Percentiles rank a stretch among this genome's conserved stretches.
phyloP scores from a whole-genome alignment of 2,329 filamentous ascomycete species.

The Epichloe typhina region DNA sequence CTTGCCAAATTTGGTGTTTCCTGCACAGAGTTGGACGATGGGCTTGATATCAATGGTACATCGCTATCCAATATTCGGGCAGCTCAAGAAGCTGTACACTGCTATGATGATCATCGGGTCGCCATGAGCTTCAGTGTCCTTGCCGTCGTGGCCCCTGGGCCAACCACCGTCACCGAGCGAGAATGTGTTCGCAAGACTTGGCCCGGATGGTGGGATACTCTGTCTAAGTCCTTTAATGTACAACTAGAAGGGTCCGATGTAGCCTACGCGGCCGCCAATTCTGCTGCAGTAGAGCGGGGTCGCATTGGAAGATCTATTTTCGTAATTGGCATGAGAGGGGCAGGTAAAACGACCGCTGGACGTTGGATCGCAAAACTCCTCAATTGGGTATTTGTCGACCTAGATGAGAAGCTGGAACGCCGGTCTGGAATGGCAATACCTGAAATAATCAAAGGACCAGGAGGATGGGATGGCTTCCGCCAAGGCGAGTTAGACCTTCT shows the following conservation, averaged over 20 bases:
- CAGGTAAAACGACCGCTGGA: conserved; percentile 89
- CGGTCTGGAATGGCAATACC: conserved; percentile 66
- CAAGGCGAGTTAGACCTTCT: conserved; percentile 65
- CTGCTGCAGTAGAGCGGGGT: conserved; percentile 1
- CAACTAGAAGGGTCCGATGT: conserved; percentile 61
- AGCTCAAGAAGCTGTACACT: conserved; percentile 61
- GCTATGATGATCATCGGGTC: conserved; percentile 94
- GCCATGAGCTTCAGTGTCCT: conserved; percentile 98
- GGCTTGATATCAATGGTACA: conserved; percentile 60
- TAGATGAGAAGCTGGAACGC: conserved; percentile 76
- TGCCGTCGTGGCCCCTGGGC: conserved; percentile 53
- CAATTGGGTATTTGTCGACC: conserved; percentile 66
- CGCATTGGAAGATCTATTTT: conserved; percentile 57
- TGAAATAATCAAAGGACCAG: conserved; percentile 59
- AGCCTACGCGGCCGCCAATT: conserved; percentile 12
- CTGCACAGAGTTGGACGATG: conserved; percentile 82
- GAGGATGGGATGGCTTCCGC: conserved; percentile 82
- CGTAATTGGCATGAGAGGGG: conserved; percentile 94
- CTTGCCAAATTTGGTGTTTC: conserved; percentile 84
- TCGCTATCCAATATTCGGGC: conserved; percentile 33
- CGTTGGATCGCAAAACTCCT: conserved; percentile 69
- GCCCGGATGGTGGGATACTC: conserved; percentile 95
- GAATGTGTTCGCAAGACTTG: conserved; percentile 96
- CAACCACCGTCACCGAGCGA: conserved; percentile 71
- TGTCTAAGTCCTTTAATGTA: conserved; percentile 67